These are phyloP conservation scores for Oryza glumipatula DNA, from an alignment of 176 grass and related monocot genomes.

Conservation along the genomic window DNA sequence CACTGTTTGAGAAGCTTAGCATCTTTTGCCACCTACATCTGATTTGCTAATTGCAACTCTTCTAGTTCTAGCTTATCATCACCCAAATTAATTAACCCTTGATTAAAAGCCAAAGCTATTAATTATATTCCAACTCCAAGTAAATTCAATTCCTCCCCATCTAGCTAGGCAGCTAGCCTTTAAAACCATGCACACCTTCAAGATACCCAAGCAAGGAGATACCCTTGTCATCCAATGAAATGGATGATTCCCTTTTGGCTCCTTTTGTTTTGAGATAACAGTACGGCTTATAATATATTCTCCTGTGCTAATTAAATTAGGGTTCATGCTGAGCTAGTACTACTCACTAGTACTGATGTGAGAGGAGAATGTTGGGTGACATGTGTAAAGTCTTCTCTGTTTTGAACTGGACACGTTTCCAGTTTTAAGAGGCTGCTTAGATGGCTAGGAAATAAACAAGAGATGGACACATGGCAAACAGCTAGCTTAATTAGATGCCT, in stretches of 20 bases:
- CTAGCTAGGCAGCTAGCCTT: conserved; percentile 25
- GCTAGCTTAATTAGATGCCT: neutral
- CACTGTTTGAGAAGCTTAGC: neutral
- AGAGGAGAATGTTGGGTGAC: conserved; percentile 46
- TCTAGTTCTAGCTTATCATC: conserved; percentile 30
- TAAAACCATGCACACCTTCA: conserved; percentile 24
- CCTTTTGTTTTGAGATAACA: conserved; percentile 52
- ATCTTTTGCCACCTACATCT: conserved; percentile 33
- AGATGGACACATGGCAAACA: conserved; percentile 32
- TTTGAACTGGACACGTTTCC: conserved; percentile 67
- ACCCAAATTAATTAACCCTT: neutral
- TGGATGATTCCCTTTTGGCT: conserved; percentile 51
- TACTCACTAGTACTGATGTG: conserved; percentile 28
- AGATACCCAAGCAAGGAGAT: conserved; percentile 51
- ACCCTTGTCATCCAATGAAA: conserved; percentile 49
- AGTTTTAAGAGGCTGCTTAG: conserved; percentile 34
- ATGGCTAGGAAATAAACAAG: conserved; percentile 31
- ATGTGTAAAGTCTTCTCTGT: conserved; percentile 25
- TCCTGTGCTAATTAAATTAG: conserved; percentile 33
- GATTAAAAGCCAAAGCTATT: conserved; percentile 8
- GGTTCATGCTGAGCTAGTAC: conserved; percentile 31
- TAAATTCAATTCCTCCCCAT: conserved; percentile 29
- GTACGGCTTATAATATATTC: conserved; percentile 35
- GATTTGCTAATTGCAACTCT: conserved; percentile 19
- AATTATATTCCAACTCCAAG: conserved; percentile 41